phyloP scores from a whole-genome alignment of 306 rosid species.

The Crotalaria pallida region DNA sequence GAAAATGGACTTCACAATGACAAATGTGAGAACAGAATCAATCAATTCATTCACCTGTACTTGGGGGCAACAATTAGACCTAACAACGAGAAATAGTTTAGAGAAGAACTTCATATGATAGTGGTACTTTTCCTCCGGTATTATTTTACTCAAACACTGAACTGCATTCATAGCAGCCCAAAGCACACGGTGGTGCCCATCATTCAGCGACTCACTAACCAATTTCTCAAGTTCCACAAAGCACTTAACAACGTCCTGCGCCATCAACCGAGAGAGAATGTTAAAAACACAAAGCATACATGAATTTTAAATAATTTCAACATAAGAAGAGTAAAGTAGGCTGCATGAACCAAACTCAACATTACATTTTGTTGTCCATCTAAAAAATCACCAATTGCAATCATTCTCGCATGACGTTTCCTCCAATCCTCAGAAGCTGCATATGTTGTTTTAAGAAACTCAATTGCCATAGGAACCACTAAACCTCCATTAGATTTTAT shows the following conservation, averaged over 20 bases:
- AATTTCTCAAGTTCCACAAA: neutral
- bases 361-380: neutral
- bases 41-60: too few species aligned
- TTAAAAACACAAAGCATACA: neutral
- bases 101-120: neutral
- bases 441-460: neutral
- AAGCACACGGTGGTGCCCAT: slow-evolving; percentile 5
- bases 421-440: neutral
- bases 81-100: neutral
- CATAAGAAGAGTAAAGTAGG: neutral
- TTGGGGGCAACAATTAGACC: neutral
- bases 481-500: neutral
- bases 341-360: neutral
- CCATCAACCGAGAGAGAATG: neutral
- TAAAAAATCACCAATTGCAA: neutral
- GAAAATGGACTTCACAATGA: neutral
- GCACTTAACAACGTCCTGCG: neutral
- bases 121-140: neutral
- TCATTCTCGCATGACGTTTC: slow-evolving; percentile 9
- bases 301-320: neutral
- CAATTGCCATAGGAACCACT: neutral
- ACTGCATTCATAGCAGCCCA: slow-evolving; percentile 19
- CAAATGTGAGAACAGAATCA: neutral
- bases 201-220: neutral
- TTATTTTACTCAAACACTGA: neutral